Percentiles rank a stretch among this genome's conserved stretches.
Evolutionary conservation across 352 stramenopile genomes (phyloP).

Genomic region (Phytophthora citricola): DNA sequence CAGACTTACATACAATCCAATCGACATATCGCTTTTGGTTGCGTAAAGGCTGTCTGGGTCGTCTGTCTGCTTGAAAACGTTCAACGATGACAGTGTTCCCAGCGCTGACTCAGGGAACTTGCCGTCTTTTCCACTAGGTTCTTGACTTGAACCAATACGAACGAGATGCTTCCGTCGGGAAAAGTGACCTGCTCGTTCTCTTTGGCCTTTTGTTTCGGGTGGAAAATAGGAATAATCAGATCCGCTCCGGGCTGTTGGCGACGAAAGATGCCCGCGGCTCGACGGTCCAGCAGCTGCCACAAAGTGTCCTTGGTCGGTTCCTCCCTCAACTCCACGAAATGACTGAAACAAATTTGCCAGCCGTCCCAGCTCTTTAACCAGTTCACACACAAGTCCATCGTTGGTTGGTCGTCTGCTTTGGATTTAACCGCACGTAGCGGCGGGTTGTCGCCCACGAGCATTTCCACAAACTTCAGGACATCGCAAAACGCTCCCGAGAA

Average conservation of each 20-base stretch:
- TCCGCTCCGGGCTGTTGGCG: not conserved
- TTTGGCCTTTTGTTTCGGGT: too few species aligned
- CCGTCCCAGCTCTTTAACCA: not conserved
- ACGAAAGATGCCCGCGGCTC: not conserved
- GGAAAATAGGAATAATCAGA: slow-evolving; percentile 5
- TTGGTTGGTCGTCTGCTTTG: not conserved
- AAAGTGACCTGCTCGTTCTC: too few species aligned
- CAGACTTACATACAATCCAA: slow-evolving; percentile 5
- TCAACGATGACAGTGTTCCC: too few species aligned
- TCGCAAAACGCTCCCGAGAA: not conserved
- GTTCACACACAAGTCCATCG: not conserved
- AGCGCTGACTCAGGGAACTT: too few species aligned
- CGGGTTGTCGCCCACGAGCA: not conserved
- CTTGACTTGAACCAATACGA: slow-evolving; percentile 5
- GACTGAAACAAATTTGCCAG: slow-evolving; percentile 2
- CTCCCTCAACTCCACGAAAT: not conserved
- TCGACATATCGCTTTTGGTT: not conserved
- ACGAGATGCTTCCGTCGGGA: not conserved
- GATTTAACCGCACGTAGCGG: not conserved
- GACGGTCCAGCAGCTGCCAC: not conserved
- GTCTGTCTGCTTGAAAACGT: too few species aligned
- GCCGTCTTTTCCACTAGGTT: not conserved
- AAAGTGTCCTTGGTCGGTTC: not conserved
- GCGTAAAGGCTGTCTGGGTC: too few species aligned
- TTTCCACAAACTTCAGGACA: not conserved